phyloP scores from a whole-genome alignment of 1,284 basidiomycete species.

The Gomphus sp. region DNA sequence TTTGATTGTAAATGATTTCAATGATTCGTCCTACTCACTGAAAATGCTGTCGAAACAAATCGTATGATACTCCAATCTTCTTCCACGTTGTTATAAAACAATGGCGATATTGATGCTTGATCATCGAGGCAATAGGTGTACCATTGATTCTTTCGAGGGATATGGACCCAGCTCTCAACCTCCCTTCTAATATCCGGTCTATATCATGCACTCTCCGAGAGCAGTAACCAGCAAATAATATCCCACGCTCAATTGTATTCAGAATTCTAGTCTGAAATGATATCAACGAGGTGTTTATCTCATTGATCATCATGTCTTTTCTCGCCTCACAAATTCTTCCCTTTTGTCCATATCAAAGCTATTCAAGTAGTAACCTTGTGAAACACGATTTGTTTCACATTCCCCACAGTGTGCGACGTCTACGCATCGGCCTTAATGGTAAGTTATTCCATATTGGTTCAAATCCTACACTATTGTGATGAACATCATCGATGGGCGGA shows the following conservation, averaged over 20 bases:
- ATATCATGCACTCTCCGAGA: accelerated
- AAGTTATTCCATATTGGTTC: neutral
- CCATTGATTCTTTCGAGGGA: neutral
- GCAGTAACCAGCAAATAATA: neutral
- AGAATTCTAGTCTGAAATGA: too few species aligned
- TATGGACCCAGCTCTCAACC: neutral
- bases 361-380: too few species aligned
- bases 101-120: neutral
- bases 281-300: too few species aligned
- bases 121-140: neutral
- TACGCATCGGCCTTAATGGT: too few species aligned
- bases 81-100: neutral
- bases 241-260: neutral
- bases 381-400: too few species aligned
- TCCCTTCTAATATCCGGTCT: neutral
- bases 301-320: too few species aligned
- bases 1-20: neutral
- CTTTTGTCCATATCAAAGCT: too few species aligned
- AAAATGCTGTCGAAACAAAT: neutral
- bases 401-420: too few species aligned
- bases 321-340: too few species aligned
- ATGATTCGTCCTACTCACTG: neutral
- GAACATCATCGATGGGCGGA: slow-evolving; percentile 52
- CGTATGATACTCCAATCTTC: neutral
- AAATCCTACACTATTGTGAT: slow-evolving; percentile 15